Percentiles rank a stretch among this genome's conserved stretches.
Conservation (phyloP, 1,139 yeast species). For the Meyerozyma guilliermondii region DNA sequence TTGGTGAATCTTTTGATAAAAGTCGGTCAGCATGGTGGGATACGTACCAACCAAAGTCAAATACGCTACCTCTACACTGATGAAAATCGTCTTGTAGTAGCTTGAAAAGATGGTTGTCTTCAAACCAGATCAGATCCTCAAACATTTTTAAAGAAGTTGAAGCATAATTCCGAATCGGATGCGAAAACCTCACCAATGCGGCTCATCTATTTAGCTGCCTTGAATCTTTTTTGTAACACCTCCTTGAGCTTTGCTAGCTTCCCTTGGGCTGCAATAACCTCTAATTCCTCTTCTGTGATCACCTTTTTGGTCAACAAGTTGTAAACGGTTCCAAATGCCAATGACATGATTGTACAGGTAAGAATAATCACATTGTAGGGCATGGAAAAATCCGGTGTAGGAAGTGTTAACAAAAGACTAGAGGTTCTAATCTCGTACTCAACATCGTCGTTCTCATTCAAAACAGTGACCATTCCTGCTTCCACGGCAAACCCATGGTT, state of each 20-base stretch:
- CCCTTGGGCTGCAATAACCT: constrained; percentile 20
- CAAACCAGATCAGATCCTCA: not conserved
- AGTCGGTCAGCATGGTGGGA: not conserved
- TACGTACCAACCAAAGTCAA: not conserved
- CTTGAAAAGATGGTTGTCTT: not conserved
- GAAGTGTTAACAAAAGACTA: constrained; percentile 75
- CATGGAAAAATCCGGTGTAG: constrained; percentile 98
- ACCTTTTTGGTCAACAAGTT: constrained; percentile 73
- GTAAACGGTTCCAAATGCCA: constrained; percentile 83
- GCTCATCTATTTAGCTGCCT: not conserved
- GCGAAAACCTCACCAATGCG: not conserved
- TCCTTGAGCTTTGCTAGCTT: not conserved
- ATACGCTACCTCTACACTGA: not conserved
- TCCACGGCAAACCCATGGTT: constrained; percentile 96
- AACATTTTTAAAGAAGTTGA: not conserved
- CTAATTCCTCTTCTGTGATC: constrained; percentile 75
- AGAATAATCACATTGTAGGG: constrained; percentile 95
- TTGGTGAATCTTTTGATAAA: constrained; percentile 19
- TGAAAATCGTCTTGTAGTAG: not conserved
- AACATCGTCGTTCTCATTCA: constrained; percentile 17
- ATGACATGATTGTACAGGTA: constrained; percentile 89
- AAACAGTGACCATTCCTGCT: constrained; percentile 72
- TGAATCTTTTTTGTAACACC: not conserved
- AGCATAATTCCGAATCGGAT: not conserved
- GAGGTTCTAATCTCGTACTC: constrained; percentile 74